Evolutionary conservation across 78 protist species (phyloP).

Genomic region (Isochrysis galbana): DNA sequence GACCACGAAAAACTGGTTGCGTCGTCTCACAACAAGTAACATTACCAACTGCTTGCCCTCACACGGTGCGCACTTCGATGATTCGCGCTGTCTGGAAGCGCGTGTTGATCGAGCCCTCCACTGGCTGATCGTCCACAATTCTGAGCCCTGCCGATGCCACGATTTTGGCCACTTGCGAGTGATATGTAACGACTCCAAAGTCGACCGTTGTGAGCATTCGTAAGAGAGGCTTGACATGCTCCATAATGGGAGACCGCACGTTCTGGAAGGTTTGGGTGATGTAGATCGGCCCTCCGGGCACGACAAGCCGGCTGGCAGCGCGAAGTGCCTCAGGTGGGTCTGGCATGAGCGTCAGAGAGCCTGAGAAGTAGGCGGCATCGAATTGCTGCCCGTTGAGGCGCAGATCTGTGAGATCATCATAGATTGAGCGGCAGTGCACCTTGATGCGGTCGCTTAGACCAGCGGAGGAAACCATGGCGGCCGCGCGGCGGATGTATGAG

Average conservation of each 20-base stretch:
- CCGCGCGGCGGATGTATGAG: conserved; percentile 3
- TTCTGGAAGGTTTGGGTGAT: conserved; percentile 40
- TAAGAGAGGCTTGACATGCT: conserved; percentile 29
- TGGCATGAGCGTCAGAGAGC: conserved; percentile 33
- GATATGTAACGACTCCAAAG: conserved; percentile 39
- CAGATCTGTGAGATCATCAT: neutral
- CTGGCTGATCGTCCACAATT: neutral
- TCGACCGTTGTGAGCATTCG: conserved; percentile 17
- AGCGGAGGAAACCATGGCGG: too few species aligned
- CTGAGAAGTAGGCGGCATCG: conserved; percentile 41
- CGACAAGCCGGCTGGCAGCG: neutral
- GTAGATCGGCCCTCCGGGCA: neutral
- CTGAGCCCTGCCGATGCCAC: neutral
- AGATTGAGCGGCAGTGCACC: neutral
- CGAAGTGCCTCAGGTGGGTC: conserved; percentile 11
- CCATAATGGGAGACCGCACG: neutral
- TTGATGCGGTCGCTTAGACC: neutral
- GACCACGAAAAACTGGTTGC: too few species aligned
- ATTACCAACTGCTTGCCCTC: too few species aligned
- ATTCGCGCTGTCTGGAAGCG: neutral
- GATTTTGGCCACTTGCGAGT: neutral
- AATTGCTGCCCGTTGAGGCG: neutral
- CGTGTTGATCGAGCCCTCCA: neutral
- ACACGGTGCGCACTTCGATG: too few species aligned
- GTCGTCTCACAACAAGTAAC: too few species aligned